Evolutionary conservation across 176 grass and related monocot genomes (phyloP), one percentile per base, ranked within the genome.

Genomic region (Carex cristatella): DNA sequence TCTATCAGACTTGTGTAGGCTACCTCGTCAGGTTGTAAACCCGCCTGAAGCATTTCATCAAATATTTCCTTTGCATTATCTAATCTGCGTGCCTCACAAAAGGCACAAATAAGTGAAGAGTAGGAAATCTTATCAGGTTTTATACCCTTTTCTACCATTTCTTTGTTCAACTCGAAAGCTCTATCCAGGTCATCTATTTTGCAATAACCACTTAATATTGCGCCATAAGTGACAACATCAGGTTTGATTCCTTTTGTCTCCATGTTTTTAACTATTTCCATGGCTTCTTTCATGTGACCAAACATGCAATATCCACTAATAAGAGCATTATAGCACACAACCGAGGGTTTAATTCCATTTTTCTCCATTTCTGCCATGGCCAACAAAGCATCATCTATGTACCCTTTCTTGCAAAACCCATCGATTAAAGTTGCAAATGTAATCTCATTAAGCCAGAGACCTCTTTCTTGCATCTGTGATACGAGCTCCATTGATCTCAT

Each of bases 391-490:
- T 94, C 92, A 84, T 97, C 89, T 83, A 94, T 82, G 84, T 90
- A 93, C 0, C 92, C 88, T 14, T 90, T 90, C 79, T 93, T 93
- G 69, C 92, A 94, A 53, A 97, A 92, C 18, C 92, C 94, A 69
- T 94, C 87, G 64, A 97, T 94, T 85, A 97, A 86, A 7, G 92
- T 79, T 46, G 94, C 94, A 81, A 93, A 94, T 58, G 95, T 86
- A 0, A 94, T 15, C 84, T 91, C 92, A 55, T 94, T 94, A 83
- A 89, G 86, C 72, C 13, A 53, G 67, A 97, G 84, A 65, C 89
- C 89, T 81, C 94, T 92, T 61, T 91, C 89, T 79, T 51, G 90
- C 94, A 97, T 94, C 86, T 90, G 82, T 16, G 61, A 68, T 14
- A 89, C 86, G n/a, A 97, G 79, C 1, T 75, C 82, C 86, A 93